phyloP scores from a whole-genome alignment of 2,329 filamentous ascomycete genomes.

The Peltaster fructicola region DNA sequence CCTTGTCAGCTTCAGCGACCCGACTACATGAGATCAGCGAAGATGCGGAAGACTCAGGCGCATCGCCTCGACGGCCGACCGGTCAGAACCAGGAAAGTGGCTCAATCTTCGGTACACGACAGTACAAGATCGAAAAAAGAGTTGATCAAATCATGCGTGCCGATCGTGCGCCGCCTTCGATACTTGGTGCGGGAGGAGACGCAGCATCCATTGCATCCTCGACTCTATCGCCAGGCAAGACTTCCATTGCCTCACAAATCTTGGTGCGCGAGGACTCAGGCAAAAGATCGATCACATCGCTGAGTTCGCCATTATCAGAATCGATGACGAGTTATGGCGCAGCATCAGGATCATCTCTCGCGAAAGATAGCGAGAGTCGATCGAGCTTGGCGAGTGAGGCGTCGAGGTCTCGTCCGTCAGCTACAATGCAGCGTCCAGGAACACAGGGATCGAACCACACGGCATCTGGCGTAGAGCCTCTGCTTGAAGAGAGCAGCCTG shows the following conservation, averaged over 20 bases:
- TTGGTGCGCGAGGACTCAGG: slow-evolving; percentile 14
- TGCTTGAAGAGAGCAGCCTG: no score
- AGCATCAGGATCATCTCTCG: slow-evolving; percentile 5
- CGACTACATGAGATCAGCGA: slow-evolving; percentile 88
- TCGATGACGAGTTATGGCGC: slow-evolving; percentile 7
- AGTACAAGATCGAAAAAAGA: slow-evolving; percentile 12
- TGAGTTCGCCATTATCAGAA: slow-evolving; percentile 8
- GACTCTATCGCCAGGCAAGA: slow-evolving; percentile 10
- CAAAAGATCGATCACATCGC: slow-evolving; percentile 10
- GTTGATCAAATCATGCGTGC: slow-evolving; percentile 12
- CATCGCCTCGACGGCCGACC: slow-evolving; percentile 2
- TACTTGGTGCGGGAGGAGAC: slow-evolving; percentile 5
- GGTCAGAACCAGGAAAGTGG: slow-evolving; percentile 2
- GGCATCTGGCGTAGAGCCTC: no score
- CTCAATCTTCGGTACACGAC: slow-evolving; percentile 8
- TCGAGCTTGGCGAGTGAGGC: no score
- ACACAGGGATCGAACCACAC: no score
- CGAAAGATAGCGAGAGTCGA: slow-evolving; percentile 4
- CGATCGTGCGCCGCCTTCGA: slow-evolving; percentile 9
- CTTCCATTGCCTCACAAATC: slow-evolving; percentile 15
- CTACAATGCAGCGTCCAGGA: no score
- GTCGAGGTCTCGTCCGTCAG: no score
- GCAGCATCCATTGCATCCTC: slow-evolving; percentile 3
- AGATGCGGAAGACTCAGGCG: slow-evolving; percentile 55
- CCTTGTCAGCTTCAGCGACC: slow-evolving; percentile 68